Evolutionary conservation across 176 grass and related monocot genomes (phyloP).

Genomic region (Miscanthus lutarioriparius): DNA sequence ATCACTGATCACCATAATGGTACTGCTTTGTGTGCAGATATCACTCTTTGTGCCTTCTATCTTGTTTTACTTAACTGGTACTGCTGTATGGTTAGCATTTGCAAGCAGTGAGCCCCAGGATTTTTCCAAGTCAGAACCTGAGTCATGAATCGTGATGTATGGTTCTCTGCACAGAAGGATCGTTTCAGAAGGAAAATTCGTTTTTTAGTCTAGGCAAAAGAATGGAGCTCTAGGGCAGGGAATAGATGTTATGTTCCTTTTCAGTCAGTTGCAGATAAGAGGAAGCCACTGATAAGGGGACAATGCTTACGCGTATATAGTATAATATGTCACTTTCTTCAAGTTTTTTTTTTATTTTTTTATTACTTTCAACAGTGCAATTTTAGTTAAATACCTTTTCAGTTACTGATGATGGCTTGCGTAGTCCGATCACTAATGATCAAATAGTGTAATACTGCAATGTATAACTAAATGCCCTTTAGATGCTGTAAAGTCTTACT

Average conservation of each 20-base stretch:
- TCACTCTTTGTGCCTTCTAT: slow-evolving; percentile 92
- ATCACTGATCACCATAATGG: background rate
- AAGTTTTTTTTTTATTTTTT: background rate
- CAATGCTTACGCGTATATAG: background rate
- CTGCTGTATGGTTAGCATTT: slow-evolving; percentile 81
- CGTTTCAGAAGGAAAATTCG: background rate
- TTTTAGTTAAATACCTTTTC: background rate
- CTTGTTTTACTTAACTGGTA: slow-evolving; percentile 96
- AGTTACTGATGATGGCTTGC: background rate
- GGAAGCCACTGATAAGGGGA: background rate
- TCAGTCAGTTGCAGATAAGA: background rate
- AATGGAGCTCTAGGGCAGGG: slow-evolving; percentile 12
- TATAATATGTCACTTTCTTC: background rate
- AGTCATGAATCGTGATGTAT: background rate
- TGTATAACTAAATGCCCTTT: background rate
- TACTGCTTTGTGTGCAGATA: slow-evolving; percentile 50
- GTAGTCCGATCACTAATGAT: background rate
- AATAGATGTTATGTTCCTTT: slow-evolving; percentile 1
- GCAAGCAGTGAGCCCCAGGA: slow-evolving; percentile 84
- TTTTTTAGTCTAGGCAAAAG: slow-evolving; percentile 10
- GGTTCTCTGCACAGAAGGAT: background rate
- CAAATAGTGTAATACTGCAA: background rate
- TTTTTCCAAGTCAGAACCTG: slow-evolving; percentile 43
- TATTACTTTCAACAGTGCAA: background rate
- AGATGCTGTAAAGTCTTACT: background rate